phyloP scores from a whole-genome alignment of 371 early-diverging fungal genomes.

The Actinomucor elegans region DNA sequence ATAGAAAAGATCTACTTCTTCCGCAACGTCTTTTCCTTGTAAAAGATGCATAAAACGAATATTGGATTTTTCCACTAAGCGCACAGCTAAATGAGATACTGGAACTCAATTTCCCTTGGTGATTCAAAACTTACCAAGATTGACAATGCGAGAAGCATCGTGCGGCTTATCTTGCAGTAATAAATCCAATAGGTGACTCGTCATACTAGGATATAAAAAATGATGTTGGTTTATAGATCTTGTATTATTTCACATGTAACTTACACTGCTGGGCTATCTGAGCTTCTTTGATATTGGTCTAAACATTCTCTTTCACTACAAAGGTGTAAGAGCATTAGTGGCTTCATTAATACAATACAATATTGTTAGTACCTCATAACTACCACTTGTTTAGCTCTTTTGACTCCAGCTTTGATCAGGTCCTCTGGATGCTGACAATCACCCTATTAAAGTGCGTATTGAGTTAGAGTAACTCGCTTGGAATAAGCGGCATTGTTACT shows the following conservation, averaged over 20 bases:
- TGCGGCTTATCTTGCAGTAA: conserved; percentile 25
- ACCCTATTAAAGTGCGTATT: conserved; percentile 31
- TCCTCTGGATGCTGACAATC: conserved; percentile 60
- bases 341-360: neutral
- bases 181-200: conserved; percentile 36
- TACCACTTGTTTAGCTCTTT: conserved; percentile 58
- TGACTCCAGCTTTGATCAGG: conserved; percentile 55
- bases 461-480: neutral
- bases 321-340: neutral
- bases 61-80: conserved; percentile 41
- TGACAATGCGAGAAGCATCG: conserved; percentile 29
- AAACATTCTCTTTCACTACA: conserved; percentile 41
- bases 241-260: neutral
- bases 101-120: too few species aligned
- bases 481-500: neutral
- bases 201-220: conserved; percentile 18
- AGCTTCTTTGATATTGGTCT: conserved; percentile 35
- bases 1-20: conserved; percentile 31
- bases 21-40: conserved; percentile 32
- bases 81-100: too few species aligned
- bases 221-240: neutral
- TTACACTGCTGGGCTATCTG: conserved; percentile 53
- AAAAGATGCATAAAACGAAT: conserved; percentile 47
- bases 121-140: conserved; percentile 22
- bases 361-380: conserved; percentile 46